Conservation (phyloP, 768 basidiomycete genomes). For the Rhodotorula sphaerocarpa region DNA sequence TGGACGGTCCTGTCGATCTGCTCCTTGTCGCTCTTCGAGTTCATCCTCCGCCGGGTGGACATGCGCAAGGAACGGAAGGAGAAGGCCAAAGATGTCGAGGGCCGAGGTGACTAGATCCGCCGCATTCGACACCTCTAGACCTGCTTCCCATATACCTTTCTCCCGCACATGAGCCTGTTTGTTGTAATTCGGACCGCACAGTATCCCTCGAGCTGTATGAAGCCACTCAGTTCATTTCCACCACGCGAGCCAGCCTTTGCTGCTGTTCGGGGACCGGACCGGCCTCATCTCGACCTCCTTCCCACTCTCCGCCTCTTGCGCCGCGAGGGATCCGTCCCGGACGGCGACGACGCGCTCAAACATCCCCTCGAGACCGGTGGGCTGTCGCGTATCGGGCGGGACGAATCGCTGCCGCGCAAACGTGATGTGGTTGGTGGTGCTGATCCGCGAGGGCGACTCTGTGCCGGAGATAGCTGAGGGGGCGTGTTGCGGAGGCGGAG, state of each 20-base stretch:
- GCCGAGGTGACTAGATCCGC: neutral
- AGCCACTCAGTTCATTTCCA: neutral
- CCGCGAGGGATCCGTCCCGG: neutral
- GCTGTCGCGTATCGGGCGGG: conserved; percentile 19
- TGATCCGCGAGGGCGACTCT: neutral
- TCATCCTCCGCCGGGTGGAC: conserved; percentile 4
- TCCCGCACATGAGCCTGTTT: neutral
- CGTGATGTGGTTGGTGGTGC: neutral
- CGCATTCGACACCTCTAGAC: too few species aligned
- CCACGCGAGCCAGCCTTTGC: neutral
- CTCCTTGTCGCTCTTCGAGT: conserved; percentile 4
- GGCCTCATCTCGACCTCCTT: conserved; percentile 1
- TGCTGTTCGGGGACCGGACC: neutral
- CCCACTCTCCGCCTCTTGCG: neutral
- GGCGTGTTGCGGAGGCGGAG: neutral
- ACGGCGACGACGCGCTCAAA: conserved; percentile 7
- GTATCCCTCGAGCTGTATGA: too few species aligned
- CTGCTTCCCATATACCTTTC: neutral
- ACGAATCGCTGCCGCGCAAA: conserved; percentile 17
- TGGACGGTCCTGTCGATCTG: conserved; percentile 4
- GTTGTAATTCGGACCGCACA: neutral
- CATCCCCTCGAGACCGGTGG: conserved; percentile 26
- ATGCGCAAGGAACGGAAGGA: conserved; percentile 13
- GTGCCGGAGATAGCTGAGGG: neutral
- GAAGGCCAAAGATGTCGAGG: neutral